These are phyloP conservation scores for Penicillium sp. DNA, from an alignment of 2,329 filamentous ascomycete species.

Conservation along the genomic window DNA sequence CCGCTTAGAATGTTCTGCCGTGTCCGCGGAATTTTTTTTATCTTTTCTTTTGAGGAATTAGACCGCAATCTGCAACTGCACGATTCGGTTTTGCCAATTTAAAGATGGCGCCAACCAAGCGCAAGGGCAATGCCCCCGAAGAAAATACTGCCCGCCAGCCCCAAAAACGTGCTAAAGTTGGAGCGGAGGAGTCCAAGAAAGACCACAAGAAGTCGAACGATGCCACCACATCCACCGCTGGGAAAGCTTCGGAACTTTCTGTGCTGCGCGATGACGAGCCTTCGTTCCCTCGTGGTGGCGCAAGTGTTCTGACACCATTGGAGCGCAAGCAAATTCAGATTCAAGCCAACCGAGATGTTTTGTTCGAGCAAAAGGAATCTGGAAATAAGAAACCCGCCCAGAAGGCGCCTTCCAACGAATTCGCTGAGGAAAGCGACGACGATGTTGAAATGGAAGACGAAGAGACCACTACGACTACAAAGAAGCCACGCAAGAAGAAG, in stretches of 20 bases:
- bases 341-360: conserved; percentile 85
- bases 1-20: conserved; percentile 20
- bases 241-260: conserved; percentile 35
- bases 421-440: conserved; percentile 56
- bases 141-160: conserved; percentile 34
- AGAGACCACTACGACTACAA: conserved; percentile 35
- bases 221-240: conserved; percentile 17
- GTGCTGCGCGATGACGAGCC: conserved; percentile 73
- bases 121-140: conserved; percentile 42
- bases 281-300: conserved; percentile 88
- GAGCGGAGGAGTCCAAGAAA: conserved; percentile 33
- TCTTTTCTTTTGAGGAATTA: conserved; percentile 27
- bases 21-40: conserved; percentile 23
- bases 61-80: conserved; percentile 24
- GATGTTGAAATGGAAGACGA: conserved; percentile 50
- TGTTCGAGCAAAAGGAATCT: conserved; percentile 70
- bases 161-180: conserved; percentile 42
- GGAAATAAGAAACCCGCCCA: conserved; percentile 52
- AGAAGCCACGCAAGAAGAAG: conserved; percentile 39
- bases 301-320: conserved; percentile 82
- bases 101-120: conserved; percentile 45
- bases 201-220: conserved; percentile 33
- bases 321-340: conserved; percentile 96
- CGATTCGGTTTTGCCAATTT: conserved; percentile 22
- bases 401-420: conserved; percentile 47